Percentiles rank a stretch among this genome's conserved stretches.
These are phyloP conservation scores for Gossypium trilobum DNA, from an alignment of 441 rosid species.

Conservation along the genomic window DNA sequence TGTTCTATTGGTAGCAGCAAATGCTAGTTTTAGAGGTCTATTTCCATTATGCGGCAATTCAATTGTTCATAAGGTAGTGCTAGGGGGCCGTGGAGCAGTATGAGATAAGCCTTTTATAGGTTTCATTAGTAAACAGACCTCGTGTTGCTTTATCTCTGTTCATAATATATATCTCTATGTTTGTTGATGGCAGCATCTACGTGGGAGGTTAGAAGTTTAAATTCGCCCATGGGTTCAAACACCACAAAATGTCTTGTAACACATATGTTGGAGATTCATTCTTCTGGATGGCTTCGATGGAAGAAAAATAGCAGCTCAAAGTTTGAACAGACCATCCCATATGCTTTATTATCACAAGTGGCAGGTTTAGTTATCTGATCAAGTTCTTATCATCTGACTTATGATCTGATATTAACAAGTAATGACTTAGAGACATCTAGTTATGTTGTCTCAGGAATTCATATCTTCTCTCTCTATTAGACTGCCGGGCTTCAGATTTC, in stretches of 20 bases:
- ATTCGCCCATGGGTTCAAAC: constrained; percentile 55
- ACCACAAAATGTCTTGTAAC: constrained; percentile 66
- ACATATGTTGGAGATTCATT: constrained; percentile 76
- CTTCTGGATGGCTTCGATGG: constrained; percentile 75
- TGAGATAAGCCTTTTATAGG: neutral
- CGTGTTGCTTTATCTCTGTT: constrained; percentile 1
- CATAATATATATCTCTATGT: constrained; percentile 6
- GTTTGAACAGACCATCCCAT: constrained; percentile 78
- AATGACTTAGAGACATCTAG: neutral
- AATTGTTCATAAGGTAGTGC: neutral
- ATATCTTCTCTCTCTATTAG: constrained; percentile 5
- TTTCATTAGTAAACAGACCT: neutral
- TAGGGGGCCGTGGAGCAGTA: neutral
- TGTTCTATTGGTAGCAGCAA: neutral
- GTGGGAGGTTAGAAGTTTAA: constrained; percentile 85
- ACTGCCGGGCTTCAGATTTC: neutral
- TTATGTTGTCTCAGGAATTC: constrained; percentile 6
- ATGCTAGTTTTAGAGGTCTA: neutral
- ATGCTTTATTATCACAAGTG: constrained; percentile 81
- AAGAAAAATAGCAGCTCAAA: constrained; percentile 62
- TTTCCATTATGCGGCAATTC: neutral
- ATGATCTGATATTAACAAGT: neutral
- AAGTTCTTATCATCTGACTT: constrained; percentile 9
- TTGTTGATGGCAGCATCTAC: constrained; percentile 64
- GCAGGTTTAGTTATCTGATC: constrained; percentile 46